These are phyloP conservation scores for Citrus maxima DNA, from an alignment of 345 rosid genomes.

Conservation along the genomic window DNA sequence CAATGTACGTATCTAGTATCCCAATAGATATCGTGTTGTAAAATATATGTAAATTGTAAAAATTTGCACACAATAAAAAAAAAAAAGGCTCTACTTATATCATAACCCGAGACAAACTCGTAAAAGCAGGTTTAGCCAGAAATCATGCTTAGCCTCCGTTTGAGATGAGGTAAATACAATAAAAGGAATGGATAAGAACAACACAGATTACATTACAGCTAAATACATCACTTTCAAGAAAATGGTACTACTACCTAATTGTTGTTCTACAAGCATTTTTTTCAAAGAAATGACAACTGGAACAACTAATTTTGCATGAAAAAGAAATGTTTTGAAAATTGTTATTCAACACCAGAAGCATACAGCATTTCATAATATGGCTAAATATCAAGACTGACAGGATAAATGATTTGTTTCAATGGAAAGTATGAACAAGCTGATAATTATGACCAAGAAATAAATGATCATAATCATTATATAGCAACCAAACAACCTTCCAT, in stretches of 20 bases:
- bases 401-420: background rate
- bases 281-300: too few relatives aligned
- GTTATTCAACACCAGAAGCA: background rate
- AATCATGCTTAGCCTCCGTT: background rate
- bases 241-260: background rate
- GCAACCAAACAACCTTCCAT: constrained; percentile 30
- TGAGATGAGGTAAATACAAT: background rate
- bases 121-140: background rate
- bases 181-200: too few relatives aligned
- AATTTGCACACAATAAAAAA: too few relatives aligned
- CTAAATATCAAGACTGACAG: background rate
- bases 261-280: too few relatives aligned
- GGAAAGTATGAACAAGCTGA: constrained; percentile 1
- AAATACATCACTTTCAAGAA: too few relatives aligned
- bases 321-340: background rate
- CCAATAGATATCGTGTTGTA: too few relatives aligned
- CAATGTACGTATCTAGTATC: too few relatives aligned
- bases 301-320: background rate
- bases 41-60: too few relatives aligned
- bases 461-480: constrained; percentile 18
- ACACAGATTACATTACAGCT: background rate
- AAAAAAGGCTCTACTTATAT: too few relatives aligned
- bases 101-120: background rate
- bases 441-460: background rate
- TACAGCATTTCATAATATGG: background rate